Evolutionary conservation across 139 green algal species (phyloP).

Genomic region (Desmodesmus armatus): DNA sequence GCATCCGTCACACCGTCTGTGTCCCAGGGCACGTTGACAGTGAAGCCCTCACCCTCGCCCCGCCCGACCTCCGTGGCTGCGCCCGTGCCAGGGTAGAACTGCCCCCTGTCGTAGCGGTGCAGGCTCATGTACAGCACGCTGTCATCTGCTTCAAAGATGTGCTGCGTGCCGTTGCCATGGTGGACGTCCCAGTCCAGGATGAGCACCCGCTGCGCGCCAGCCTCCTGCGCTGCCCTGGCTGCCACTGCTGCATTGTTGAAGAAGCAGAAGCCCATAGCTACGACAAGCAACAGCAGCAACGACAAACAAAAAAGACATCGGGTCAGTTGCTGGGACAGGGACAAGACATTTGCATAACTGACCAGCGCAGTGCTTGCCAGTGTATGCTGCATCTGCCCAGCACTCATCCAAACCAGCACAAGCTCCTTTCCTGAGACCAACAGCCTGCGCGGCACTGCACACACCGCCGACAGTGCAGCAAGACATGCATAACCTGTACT

Average conservation of each 20-base stretch:
- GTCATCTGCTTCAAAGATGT: slow-evolving; percentile 79
- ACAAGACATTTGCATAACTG: too few relatives aligned
- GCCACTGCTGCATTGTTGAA: slow-evolving; percentile 85
- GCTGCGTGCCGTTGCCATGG: slow-evolving; percentile 84
- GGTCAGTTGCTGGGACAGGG: too few relatives aligned
- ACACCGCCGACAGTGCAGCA: too few relatives aligned
- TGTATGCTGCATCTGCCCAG: too few relatives aligned
- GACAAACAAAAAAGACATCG: too few relatives aligned
- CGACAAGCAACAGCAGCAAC: too few relatives aligned
- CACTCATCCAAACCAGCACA: too few relatives aligned
- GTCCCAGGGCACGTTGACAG: slow-evolving; percentile 81
- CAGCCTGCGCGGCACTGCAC: too few relatives aligned
- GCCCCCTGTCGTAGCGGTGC: slow-evolving; percentile 67
- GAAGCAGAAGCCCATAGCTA: slow-evolving; percentile 94
- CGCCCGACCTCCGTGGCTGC: slow-evolving; percentile 61
- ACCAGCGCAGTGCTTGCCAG: too few relatives aligned
- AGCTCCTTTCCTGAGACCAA: too few relatives aligned
- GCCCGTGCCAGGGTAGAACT: slow-evolving; percentile 65
- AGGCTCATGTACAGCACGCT: slow-evolving; percentile 84
- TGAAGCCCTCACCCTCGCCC: slow-evolving; percentile 67
- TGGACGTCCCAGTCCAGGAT: slow-evolving; percentile 88
- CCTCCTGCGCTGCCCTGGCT: slow-evolving; percentile 61
- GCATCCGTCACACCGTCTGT: slow-evolving; percentile 56
- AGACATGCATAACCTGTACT: too few relatives aligned
- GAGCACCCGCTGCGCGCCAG: slow-evolving; percentile 65